Evolutionary conservation across 805 yeast species (phyloP).

Genomic region (Schwanniomyces vanrijiae): DNA sequence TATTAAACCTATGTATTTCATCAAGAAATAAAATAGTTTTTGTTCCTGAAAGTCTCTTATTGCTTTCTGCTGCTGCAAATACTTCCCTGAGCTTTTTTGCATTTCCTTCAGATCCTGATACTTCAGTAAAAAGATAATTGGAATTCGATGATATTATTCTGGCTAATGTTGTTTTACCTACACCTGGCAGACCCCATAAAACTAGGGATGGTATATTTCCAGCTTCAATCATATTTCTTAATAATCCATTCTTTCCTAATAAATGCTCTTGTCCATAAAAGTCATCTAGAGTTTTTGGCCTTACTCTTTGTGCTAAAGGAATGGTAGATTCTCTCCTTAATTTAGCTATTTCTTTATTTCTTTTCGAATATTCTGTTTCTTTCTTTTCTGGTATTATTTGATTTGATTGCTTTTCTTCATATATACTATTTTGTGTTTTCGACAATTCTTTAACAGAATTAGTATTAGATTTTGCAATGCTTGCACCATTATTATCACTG

Average conservation of each 20-base stretch:
- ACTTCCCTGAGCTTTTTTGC: slow-evolving; percentile 36
- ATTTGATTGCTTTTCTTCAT: not conserved
- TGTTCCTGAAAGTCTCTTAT: slow-evolving; percentile 30
- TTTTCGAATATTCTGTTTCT: slow-evolving; percentile 6
- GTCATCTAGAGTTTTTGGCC: slow-evolving; percentile 39
- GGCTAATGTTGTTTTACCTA: slow-evolving; percentile 44
- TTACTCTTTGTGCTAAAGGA: slow-evolving; percentile 42
- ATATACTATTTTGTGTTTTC: not conserved
- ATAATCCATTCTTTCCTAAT: slow-evolving; percentile 36
- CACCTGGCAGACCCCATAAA: slow-evolving; percentile 47
- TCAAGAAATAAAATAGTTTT: slow-evolving; percentile 45
- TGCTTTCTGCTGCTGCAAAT: slow-evolving; percentile 37
- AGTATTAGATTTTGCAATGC: not conserved
- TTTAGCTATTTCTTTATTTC: slow-evolving; percentile 9
- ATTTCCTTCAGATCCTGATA: slow-evolving; percentile 40
- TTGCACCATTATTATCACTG: not conserved
- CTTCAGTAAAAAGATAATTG: slow-evolving; percentile 34
- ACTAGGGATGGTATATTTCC: slow-evolving; percentile 40
- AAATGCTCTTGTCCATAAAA: slow-evolving; percentile 43
- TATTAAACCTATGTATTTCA: slow-evolving; percentile 45
- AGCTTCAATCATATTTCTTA: slow-evolving; percentile 33
- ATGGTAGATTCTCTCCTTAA: slow-evolving; percentile 19
- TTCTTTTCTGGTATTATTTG: slow-evolving; percentile 1
- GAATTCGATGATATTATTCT: slow-evolving; percentile 36
- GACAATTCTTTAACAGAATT: not conserved